Evolutionary conservation across 2,329 filamentous ascomycete genomes (phyloP), one percentile per base, ranked within the genome.

Genomic region (Thielaviopsis cerberus): DNA sequence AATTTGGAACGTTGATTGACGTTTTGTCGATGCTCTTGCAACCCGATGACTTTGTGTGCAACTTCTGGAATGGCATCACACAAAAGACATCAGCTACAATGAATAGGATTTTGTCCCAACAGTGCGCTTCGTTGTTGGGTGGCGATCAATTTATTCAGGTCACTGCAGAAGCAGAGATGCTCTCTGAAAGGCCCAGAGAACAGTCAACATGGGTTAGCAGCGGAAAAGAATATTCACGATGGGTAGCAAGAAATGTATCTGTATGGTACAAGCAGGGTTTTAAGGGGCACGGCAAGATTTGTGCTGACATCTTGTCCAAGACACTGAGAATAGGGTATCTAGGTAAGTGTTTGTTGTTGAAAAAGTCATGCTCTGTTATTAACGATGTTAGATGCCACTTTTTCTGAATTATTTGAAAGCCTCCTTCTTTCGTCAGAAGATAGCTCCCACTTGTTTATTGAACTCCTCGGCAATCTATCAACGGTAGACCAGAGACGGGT

Each of bases 241-340:
- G 89, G 89, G 69, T 95, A 45, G 85, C 82, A 1, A 69, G 69
- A 15, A 86, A 82, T 65, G 73, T 92, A 54, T 72, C 67, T 27
- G 66, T 63, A 25, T 82, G 69, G 72, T 69, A 65, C 51, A 67
- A 62, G 52, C 63, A 58, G 58, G 68, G 62, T 30, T 62, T 58
- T 63, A 68, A 67, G 63, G 63, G 67, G 11, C 66, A 72, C 8
- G 69, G 37, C 17, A 75, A 70, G 54, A 64, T 76, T 7, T 73
- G 70, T 51, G 72, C 72, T 17, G 72, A 75, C 2, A 54, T 82
- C 1, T 70, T 81, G 15, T 70, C 78, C 3, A 82, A 83, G 62
- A 74, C 80, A 1, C 71, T 91, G 60, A 82, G 78, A 27, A 68
- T 95, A 27, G 88, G 87, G 2, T 88, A 92, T 69, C 73, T 76